Evolutionary conservation across 2,329 filamentous ascomycete genomes (phyloP).

Genomic region (Ophiobolus disseminans): DNA sequence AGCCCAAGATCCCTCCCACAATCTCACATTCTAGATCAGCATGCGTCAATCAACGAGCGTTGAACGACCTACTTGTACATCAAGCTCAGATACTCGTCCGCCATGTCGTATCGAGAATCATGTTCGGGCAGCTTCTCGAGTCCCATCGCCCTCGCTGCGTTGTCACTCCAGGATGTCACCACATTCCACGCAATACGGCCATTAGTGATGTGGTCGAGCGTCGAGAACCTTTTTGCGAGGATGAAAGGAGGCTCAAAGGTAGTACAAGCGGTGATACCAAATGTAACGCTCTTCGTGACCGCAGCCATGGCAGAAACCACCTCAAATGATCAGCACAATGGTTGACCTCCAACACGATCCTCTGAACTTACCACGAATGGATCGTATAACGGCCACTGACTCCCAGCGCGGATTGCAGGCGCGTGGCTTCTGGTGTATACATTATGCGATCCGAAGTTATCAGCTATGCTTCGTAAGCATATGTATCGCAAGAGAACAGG

Average conservation of each 20-base stretch:
- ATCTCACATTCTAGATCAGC: too few species aligned
- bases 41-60: too few species aligned
- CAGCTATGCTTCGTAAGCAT: too few species aligned
- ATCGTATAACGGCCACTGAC: conserved; percentile 72
- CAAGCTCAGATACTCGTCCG: conserved; percentile 71
- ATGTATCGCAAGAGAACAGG: too few species aligned
- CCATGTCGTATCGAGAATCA: conserved; percentile 69
- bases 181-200: conserved; percentile 60
- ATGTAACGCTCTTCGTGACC: conserved; percentile 67
- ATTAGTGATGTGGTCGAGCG: conserved; percentile 68
- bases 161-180: conserved; percentile 70
- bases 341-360: background rate
- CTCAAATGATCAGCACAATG: background rate
- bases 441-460: conserved; percentile 67
- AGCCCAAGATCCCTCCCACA: conserved; percentile 69
- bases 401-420: conserved; percentile 65
- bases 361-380: conserved; percentile 51
- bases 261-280: conserved; percentile 69
- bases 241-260: conserved; percentile 72
- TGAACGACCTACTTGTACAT: too few species aligned
- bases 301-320: conserved; percentile 66
- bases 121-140: conserved; percentile 55
- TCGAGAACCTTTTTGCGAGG: conserved; percentile 67
- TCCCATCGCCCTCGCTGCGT: conserved; percentile 55
- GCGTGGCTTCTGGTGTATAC: conserved; percentile 66